A percentile compares a stretch with the other conserved stretches of the same genome.
Conservation (phyloP, 106 monocot species). For the Allium fistulosum region DNA sequence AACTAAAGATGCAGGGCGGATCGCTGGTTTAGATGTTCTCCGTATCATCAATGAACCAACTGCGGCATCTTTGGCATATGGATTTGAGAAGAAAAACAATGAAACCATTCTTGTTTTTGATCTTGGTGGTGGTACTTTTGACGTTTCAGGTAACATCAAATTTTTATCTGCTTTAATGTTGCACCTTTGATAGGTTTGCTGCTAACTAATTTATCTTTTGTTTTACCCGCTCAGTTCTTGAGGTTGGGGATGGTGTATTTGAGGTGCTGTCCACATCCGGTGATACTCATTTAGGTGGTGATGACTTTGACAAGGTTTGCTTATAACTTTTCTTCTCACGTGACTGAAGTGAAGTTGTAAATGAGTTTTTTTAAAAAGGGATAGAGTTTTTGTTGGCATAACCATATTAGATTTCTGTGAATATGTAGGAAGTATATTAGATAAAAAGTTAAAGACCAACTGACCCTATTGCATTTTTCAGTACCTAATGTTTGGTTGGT, state of each 20-base stretch:
- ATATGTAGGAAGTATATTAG: too few relatives aligned
- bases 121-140: slow-evolving; percentile 51
- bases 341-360: too few relatives aligned
- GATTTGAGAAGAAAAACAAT: slow-evolving; percentile 94
- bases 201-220: too few relatives aligned
- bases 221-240: slow-evolving; percentile 25
- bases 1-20: slow-evolving; percentile 56
- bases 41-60: slow-evolving; percentile 60
- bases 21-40: slow-evolving; percentile 57
- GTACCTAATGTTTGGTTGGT: too few relatives aligned
- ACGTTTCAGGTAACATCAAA: slow-evolving; percentile 67
- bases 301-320: slow-evolving; percentile 55
- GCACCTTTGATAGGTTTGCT: too few relatives aligned
- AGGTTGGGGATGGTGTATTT: slow-evolving; percentile 59
- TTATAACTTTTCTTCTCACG: neutral
- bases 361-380: too few relatives aligned
- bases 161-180: too few relatives aligned
- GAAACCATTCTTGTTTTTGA: slow-evolving; percentile 75
- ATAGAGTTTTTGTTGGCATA: too few relatives aligned
- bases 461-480: too few relatives aligned
- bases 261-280: slow-evolving; percentile 56
- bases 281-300: slow-evolving; percentile 51
- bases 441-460: too few relatives aligned
- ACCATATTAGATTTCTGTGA: too few relatives aligned
- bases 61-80: slow-evolving; percentile 58